Evolutionary conservation across 306 rosid species (phyloP), one percentile per base, ranked within the genome.

Genomic region (Corylus americana): DNA sequence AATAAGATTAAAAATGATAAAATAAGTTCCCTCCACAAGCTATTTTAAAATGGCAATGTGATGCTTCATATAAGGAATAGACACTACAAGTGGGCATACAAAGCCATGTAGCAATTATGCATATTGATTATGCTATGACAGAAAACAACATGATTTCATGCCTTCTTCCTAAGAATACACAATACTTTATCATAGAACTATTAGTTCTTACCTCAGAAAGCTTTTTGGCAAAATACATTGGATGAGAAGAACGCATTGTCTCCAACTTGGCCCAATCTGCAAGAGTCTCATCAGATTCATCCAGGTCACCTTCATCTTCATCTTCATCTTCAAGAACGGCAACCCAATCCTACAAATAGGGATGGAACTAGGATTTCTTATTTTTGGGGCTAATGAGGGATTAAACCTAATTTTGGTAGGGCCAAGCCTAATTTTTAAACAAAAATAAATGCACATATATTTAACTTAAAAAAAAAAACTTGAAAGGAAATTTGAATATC

Each of bases 211-310:
- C 98, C 98, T 92, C 97, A 0, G 97, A 83, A 78, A 94, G 79
- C 85, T 87, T 94, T 78, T 90, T 84, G 86, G 98, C 98, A 86
- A 94, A 94, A 83, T 83, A 80, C 97, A 94, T 82, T 17, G 97
- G 98, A 82, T 94, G 97, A 81, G 98, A 92, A 71, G 88, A 88
- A 78, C 89, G 88, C 99, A 91, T 90, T 0, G 93, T 90, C 75
- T 91, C 97, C 85, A 90, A 83, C 82, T 93, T 91, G 62, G 97
- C 98, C 99, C 99, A 93, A 86, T 93, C 98, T 82, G 87, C 94
- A 42, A 89, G 84, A 73, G 89, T 51, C 89, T 87, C 91, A 67
- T 92, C 98, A 4, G 81, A 82, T 55, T 91, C 89, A 61, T 86
- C 91, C 59, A 49, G 53, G 3, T 49, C 53, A 49, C 53, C 53